These are phyloP conservation scores for Aspergillus mulundensis DNA, from an alignment of 495 filamentous ascomycete species.

Conservation along the genomic window DNA sequence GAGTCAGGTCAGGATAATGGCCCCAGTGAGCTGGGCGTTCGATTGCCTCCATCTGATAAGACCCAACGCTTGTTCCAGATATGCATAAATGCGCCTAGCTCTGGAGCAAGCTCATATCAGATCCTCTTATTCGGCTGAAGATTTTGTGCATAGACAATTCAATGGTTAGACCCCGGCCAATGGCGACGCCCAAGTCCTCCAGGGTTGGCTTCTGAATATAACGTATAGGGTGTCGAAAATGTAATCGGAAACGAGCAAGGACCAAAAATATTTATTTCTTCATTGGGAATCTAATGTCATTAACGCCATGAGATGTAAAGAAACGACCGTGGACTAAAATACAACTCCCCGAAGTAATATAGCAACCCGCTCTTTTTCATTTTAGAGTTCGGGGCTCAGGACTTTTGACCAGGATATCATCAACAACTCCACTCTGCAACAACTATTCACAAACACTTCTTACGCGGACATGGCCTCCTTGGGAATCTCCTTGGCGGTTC, in stretches of 20 bases:
- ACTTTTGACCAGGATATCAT: constrained; percentile 14
- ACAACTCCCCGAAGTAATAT: constrained; percentile 6
- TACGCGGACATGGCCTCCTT: constrained; percentile 4
- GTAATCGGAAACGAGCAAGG: background rate
- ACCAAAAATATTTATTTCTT: background rate
- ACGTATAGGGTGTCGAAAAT: no score
- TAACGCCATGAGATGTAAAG: constrained; percentile 9
- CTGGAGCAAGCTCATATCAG: background rate
- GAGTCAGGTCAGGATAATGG: background rate
- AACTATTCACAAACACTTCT: constrained; percentile 1
- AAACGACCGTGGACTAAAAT: constrained; percentile 12
- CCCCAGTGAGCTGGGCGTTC: background rate
- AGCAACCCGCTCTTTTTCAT: constrained; percentile 6
- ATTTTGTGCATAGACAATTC: background rate
- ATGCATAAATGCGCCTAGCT: background rate
- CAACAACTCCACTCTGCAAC: constrained; percentile 8
- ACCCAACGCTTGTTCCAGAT: constrained; percentile 5
- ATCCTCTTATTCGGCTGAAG: no score
- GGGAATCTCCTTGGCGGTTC: constrained; percentile 44
- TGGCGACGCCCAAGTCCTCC: no score
- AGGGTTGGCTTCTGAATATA: no score
- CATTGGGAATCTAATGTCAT: constrained; percentile 15
- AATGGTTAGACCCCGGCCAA: no score
- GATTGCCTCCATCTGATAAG: background rate
- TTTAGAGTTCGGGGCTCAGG: constrained; percentile 5